Evolutionary conservation across 2,329 filamentous ascomycete species (phyloP), one percentile per base, ranked within the genome.

Genomic region (Cercospora sojina): DNA sequence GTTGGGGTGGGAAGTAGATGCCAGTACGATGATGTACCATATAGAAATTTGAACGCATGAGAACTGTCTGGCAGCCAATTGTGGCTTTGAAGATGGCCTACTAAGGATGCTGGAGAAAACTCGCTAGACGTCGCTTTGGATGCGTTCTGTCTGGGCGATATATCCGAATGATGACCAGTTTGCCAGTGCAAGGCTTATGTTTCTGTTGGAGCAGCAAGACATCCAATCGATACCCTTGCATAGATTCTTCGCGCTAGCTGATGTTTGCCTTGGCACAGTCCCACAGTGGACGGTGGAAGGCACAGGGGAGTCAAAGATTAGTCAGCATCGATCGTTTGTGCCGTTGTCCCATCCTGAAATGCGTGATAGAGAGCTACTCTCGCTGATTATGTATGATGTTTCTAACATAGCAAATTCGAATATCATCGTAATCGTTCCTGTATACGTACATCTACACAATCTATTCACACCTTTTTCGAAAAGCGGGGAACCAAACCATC

Each of bases 1-100:
- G 74, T 3, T 77, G 76, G 76, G 66, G 62, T 43, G 23, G 27
- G 9, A 59, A 59, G 56, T 71, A 58, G 35, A 29, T 58, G 32
- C n/a, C 16, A n/a, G 27, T 59, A 59, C 20, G 8, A 41, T 13
- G 18, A 20, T 41, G n/a, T 27, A 35, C 55, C 4, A 18, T 13
- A 10, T 18, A 9, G n/a, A n/a, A 7, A 18, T 18, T 6, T 43
- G 38, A 16, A 7, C 5, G n/a, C 8, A 47, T 23, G 18, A 20
- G n/a, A 20, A 10, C 20, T 47, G n/a, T 8, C n/a, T n/a, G n/a
- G 6, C 16, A 9, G 41, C 10, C 31, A 32, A 32, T 43, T 9
- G 38, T 43, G 13, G 38, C 38, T 43, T 43, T n/a, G 38, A 43
- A n/a, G 38, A 3, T 13, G 13, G 3, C 13, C 3, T 43, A 3